Percentiles rank a stretch among this genome's conserved stretches.
Evolutionary conservation across 192 early-diverging fungal genomes (phyloP).

Genomic region (Backusella westeae): DNA sequence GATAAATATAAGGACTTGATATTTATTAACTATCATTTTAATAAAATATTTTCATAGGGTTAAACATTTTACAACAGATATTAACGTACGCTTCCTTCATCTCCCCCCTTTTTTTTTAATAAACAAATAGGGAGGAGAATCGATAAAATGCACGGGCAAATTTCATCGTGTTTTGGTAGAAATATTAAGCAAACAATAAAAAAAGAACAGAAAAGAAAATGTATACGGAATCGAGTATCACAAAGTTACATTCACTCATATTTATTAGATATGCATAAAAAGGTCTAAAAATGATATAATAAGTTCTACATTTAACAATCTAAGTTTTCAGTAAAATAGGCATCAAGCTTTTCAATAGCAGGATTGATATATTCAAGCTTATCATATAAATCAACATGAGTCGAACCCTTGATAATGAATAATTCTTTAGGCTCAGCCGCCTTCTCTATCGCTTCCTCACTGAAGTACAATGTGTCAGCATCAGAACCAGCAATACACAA

Average conservation of each 20-base stretch:
- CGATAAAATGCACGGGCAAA: background rate
- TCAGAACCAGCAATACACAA: constrained; percentile 28
- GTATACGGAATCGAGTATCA: too few species aligned
- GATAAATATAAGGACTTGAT: background rate
- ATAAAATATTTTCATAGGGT: background rate
- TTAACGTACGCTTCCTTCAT: background rate
- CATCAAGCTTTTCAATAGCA: constrained; percentile 3
- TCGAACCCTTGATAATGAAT: constrained; percentile 20
- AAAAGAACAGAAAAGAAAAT: background rate
- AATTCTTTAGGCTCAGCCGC: constrained; percentile 30
- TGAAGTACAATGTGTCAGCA: constrained; percentile 31
- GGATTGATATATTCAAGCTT: background rate
- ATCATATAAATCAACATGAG: constrained; percentile 33
- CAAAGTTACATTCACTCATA: too few species aligned
- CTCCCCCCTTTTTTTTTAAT: background rate
- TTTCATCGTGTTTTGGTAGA: background rate
- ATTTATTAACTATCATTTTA: too few species aligned
- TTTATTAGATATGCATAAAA: background rate
- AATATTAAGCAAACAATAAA: background rate
- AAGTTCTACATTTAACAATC: background rate
- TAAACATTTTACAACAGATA: background rate
- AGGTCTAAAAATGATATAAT: background rate
- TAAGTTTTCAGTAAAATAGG: background rate
- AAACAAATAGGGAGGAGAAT: background rate
- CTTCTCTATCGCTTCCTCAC: constrained; percentile 5